Percentiles rank a stretch among this genome's conserved stretches.
Evolutionary conservation across 1,139 yeast genomes (phyloP).

Genomic region (Wickerhamomyces sp.): DNA sequence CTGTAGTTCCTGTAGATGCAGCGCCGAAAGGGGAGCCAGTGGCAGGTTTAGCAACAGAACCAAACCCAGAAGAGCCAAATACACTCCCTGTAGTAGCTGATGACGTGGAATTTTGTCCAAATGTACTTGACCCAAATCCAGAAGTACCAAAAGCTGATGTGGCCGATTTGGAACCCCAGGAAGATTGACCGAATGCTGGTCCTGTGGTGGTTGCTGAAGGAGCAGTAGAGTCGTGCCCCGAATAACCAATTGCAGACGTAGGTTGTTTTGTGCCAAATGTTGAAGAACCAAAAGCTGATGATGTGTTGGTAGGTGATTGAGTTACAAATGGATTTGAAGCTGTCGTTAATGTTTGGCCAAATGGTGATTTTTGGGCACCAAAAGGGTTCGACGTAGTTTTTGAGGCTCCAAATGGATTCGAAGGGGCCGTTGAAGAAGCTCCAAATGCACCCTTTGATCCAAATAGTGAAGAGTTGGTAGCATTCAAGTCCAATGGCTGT

Average conservation of each 20-base stretch:
- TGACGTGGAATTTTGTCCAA: neutral
- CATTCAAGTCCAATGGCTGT: slow-evolving; percentile 26
- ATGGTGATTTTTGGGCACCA: slow-evolving; percentile 7
- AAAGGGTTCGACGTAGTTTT: slow-evolving; percentile 13
- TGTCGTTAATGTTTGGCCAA: slow-evolving; percentile 8
- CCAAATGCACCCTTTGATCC: no score
- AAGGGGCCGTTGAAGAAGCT: neutral
- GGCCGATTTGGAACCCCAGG: neutral
- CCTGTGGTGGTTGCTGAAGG: neutral
- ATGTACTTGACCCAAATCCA: slow-evolving; percentile 1
- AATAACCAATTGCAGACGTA: slow-evolving; percentile 2
- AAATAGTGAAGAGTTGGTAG: slow-evolving; percentile 5
- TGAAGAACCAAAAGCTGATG: slow-evolving; percentile 12
- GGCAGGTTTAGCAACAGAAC: neutral
- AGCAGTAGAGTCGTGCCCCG: slow-evolving; percentile 7
- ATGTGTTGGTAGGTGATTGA: slow-evolving; percentile 2
- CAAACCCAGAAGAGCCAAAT: slow-evolving; percentile 1
- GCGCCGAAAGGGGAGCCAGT: neutral
- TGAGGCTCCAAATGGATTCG: slow-evolving; percentile 21
- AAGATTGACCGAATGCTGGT: neutral
- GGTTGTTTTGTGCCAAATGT: slow-evolving; percentile 11
- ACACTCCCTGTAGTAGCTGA: no score
- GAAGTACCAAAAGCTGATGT: slow-evolving; percentile 13
- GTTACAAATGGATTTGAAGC: slow-evolving; percentile 8
- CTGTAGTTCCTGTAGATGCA: slow-evolving; percentile 9